Evolutionary conservation across 2,329 filamentous ascomycete species (phyloP).

Genomic region (Samsoniella hepiali): DNA sequence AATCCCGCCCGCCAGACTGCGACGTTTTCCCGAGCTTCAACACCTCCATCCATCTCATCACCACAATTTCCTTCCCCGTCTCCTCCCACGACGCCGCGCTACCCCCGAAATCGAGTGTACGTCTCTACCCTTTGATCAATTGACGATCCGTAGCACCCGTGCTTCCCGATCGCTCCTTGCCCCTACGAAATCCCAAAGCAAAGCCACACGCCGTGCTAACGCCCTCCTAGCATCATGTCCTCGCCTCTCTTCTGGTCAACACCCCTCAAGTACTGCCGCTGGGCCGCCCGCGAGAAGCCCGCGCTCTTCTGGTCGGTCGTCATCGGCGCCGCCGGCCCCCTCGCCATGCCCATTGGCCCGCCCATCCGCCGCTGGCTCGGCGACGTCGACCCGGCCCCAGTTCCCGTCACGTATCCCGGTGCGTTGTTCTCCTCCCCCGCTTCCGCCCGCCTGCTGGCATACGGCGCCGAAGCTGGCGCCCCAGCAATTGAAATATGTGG

Average conservation of each 20-base stretch:
- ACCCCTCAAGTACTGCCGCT: conserved; percentile 81
- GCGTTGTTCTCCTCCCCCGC: conserved; percentile 40
- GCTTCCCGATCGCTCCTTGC: background rate
- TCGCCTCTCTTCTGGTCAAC: conserved; percentile 76
- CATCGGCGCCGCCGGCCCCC: conserved; percentile 70
- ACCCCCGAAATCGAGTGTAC: background rate
- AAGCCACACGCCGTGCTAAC: background rate
- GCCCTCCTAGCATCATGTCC: conserved; percentile 47
- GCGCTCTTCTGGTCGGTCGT: conserved; percentile 86
- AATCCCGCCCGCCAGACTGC: conserved; percentile 12
- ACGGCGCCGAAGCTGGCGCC: background rate
- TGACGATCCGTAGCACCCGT: background rate
- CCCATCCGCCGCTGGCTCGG: conserved; percentile 70
- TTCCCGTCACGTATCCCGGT: conserved; percentile 94
- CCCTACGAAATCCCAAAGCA: too few species aligned
- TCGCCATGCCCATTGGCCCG: conserved; percentile 67
- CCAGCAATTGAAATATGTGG: too few species aligned
- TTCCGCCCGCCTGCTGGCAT: background rate
- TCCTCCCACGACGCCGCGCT: background rate
- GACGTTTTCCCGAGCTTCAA: conserved; percentile 17
- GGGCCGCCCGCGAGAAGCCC: conserved; percentile 83
- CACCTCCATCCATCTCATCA: background rate
- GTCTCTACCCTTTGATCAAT: background rate
- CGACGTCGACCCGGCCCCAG: conserved; percentile 65
- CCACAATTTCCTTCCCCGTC: background rate